Evolutionary conservation across 495 filamentous ascomycete genomes (phyloP).

Genomic region (Echria macrotheca): DNA sequence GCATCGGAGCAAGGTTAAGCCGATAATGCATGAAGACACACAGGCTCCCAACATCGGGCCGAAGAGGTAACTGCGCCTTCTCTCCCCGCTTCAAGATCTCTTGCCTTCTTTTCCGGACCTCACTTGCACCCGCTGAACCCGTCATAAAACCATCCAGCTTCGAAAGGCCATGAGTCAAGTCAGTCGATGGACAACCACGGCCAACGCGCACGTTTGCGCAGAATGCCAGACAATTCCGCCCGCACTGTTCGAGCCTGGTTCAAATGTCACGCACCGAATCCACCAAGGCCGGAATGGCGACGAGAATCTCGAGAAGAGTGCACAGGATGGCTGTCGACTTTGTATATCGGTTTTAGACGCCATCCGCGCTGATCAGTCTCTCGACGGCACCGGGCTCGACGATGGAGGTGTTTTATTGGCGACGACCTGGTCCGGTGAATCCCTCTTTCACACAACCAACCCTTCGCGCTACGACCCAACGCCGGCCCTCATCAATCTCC

Average conservation of each 20-base stretch:
- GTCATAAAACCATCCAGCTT: too few species aligned
- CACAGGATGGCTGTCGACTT: background rate
- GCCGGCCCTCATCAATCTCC: background rate
- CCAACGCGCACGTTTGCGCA: background rate
- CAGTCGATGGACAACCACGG: background rate
- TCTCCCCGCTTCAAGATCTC: too few species aligned
- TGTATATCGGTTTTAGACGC: background rate
- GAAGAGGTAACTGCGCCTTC: too few species aligned
- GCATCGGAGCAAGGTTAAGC: too few species aligned
- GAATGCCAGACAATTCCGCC: background rate
- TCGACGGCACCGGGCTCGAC: background rate
- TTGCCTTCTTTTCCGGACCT: too few species aligned
- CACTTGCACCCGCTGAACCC: too few species aligned
- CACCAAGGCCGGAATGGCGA: background rate
- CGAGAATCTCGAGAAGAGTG: background rate
- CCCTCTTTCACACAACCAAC: background rate
- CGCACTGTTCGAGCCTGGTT: background rate
- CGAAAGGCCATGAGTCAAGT: background rate
- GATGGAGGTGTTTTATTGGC: background rate
- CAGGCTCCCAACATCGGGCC: too few species aligned
- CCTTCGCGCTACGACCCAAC: slow-evolving; percentile 1
- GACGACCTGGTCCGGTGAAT: background rate
- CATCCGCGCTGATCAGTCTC: background rate
- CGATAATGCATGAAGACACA: too few species aligned
- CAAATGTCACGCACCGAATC: background rate